Evolutionary conservation across 495 filamentous ascomycete genomes (phyloP).

Genomic region (Aspergillus sparsus): DNA sequence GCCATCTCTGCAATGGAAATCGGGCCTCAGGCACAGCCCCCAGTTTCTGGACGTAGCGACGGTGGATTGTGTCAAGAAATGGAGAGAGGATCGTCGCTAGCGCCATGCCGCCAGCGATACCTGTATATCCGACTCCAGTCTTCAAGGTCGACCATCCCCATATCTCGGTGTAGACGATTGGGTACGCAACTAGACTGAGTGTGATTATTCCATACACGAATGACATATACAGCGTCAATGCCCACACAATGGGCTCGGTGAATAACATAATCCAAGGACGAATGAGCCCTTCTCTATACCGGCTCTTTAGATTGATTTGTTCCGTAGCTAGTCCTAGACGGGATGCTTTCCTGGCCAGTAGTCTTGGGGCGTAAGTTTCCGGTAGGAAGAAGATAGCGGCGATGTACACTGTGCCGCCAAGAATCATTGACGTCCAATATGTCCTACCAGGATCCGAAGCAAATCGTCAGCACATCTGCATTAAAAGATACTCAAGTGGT

Average conservation of each 20-base stretch:
- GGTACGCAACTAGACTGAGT: conserved; percentile 55
- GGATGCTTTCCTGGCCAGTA: conserved; percentile 52
- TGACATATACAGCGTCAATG: conserved; percentile 40
- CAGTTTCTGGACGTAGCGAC: no score
- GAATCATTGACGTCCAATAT: conserved; percentile 57
- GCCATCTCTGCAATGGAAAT: no score
- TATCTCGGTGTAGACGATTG: conserved; percentile 49
- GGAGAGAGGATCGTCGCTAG: no score
- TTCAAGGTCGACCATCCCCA: conserved; percentile 39
- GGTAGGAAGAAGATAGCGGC: conserved; percentile 44
- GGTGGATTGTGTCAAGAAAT: no score
- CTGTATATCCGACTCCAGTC: no score
- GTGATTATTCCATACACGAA: conserved; percentile 43
- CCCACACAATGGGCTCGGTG: conserved; percentile 41
- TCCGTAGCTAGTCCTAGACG: conserved; percentile 53
- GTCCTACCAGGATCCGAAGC: conserved; percentile 36
- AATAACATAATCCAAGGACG: conserved; percentile 36
- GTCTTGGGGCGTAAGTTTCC: conserved; percentile 55
- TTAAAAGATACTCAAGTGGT: no score
- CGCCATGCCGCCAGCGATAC: no score
- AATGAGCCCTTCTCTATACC: conserved; percentile 25
- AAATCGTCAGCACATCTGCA: no score
- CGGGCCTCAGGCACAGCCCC: no score
- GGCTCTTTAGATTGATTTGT: conserved; percentile 30
- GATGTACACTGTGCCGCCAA: conserved; percentile 44